phyloP scores from a whole-genome alignment of 73 alveolate species.

The Diophrys sp. region DNA sequence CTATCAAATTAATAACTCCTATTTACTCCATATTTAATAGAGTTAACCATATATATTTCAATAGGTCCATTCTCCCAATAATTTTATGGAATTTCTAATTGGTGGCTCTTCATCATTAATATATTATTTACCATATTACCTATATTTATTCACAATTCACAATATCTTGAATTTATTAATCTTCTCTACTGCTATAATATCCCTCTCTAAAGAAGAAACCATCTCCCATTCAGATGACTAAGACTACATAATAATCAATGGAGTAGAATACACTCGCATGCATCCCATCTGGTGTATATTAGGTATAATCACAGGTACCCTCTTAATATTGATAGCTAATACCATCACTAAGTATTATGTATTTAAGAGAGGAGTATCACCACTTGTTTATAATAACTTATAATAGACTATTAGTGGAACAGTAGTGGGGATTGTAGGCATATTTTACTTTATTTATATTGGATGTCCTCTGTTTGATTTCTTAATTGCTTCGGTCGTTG shows the following conservation, averaged over 20 bases:
- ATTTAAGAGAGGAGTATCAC: not conserved
- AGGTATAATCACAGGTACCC: not conserved
- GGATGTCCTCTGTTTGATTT: not conserved
- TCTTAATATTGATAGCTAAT: not conserved
- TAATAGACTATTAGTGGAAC: not conserved
- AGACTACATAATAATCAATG: not conserved
- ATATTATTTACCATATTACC: too few relatives aligned
- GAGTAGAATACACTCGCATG: not conserved
- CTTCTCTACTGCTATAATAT: too few relatives aligned
- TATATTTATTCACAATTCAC: too few relatives aligned
- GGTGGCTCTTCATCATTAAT: too few relatives aligned
- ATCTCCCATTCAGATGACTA: too few relatives aligned
- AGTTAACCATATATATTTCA: too few relatives aligned
- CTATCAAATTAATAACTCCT: too few relatives aligned
- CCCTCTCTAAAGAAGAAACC: too few relatives aligned
- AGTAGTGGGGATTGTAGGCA: not conserved
- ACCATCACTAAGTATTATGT: not conserved
- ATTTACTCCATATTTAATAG: too few relatives aligned
- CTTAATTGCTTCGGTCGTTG: not conserved
- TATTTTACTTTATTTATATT: not conserved
- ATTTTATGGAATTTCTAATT: too few relatives aligned
- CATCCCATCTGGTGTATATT: not conserved
- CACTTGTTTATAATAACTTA: not conserved
- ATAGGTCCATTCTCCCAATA: too few relatives aligned
- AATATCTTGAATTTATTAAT: too few relatives aligned